These are phyloP conservation scores for Carex kokanica DNA, from an alignment of 176 grass and related monocot genomes.

Conservation along the genomic window DNA sequence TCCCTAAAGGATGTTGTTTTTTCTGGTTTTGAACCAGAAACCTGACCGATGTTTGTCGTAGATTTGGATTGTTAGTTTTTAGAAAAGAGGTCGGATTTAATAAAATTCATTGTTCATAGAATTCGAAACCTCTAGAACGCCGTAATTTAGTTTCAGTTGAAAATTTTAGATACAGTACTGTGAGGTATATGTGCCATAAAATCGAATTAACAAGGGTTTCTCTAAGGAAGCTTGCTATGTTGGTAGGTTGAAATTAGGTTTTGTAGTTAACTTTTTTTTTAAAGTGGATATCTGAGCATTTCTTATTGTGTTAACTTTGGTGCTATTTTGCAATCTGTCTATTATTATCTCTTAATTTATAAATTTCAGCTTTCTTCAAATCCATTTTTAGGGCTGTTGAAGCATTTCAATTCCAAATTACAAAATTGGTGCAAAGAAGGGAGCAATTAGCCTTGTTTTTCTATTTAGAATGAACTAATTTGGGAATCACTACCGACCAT, in stretches of 20 bases:
- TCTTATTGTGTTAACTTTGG: background rate
- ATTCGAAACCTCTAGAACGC: background rate
- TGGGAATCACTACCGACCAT: background rate
- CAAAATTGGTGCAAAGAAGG: background rate
- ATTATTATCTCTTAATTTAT: background rate
- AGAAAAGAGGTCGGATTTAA: background rate
- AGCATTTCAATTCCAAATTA: slow-evolving; percentile 14
- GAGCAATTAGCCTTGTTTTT: background rate
- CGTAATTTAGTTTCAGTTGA: background rate
- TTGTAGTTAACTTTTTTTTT: slow-evolving; percentile 4
- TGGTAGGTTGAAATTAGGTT: slow-evolving; percentile 23
- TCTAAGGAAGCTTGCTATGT: background rate
- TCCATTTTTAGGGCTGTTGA: background rate
- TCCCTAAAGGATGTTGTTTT: background rate
- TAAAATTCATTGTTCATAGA: background rate
- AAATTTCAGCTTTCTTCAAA: background rate
- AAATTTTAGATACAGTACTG: background rate
- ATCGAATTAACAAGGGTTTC: background rate
- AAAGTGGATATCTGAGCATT: background rate
- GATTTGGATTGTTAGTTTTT: slow-evolving; percentile 1
- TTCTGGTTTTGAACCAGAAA: background rate
- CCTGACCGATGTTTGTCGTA: background rate
- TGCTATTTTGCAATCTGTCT: background rate
- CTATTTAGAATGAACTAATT: slow-evolving; percentile 15
- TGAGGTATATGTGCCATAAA: background rate